A percentile compares a stretch with the other conserved stretches of the same genome.
phyloP scores from a whole-genome alignment of 1,139 yeast genomes.

The Blastobotrys apis region DNA sequence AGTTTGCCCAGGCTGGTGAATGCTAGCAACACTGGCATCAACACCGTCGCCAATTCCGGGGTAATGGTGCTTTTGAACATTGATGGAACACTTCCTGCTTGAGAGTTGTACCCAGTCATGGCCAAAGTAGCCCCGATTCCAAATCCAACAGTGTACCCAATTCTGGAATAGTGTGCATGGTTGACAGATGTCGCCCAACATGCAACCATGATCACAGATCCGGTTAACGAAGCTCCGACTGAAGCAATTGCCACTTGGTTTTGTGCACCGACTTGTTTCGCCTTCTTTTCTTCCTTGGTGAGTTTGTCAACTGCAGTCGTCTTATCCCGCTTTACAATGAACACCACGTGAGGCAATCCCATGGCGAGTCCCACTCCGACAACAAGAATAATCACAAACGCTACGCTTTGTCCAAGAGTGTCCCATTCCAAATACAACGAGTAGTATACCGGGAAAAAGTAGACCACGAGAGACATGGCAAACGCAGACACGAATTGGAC shows the following conservation, averaged over 20 bases:
- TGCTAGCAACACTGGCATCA: constrained; percentile 1
- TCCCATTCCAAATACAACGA: neutral
- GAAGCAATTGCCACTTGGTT: neutral
- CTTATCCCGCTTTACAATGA: neutral
- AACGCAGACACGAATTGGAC: constrained; percentile 1
- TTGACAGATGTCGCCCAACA: neutral
- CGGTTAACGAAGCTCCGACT: neutral
- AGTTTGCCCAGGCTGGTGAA: constrained; percentile 5
- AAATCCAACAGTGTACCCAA: constrained; percentile 1
- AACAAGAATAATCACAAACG: neutral
- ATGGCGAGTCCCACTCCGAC: neutral
- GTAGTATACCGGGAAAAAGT: constrained; percentile 2
- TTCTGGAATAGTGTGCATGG: no score
- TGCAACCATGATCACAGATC: neutral
- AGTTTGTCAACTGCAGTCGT: neutral
- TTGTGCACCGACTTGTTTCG: neutral
- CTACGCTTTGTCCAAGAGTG: neutral
- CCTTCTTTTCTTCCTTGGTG: neutral
- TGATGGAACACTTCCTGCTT: constrained; percentile 1
- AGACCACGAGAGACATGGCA: constrained; percentile 1
- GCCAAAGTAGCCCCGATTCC: neutral
- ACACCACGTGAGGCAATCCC: neutral
- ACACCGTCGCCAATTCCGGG: neutral
- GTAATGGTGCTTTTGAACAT: constrained; percentile 2
- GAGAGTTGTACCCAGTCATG: constrained; percentile 2